These are phyloP conservation scores for Fusarium pseudoanthophilum DNA, from an alignment of 2,329 filamentous ascomycete species.

Conservation along the genomic window DNA sequence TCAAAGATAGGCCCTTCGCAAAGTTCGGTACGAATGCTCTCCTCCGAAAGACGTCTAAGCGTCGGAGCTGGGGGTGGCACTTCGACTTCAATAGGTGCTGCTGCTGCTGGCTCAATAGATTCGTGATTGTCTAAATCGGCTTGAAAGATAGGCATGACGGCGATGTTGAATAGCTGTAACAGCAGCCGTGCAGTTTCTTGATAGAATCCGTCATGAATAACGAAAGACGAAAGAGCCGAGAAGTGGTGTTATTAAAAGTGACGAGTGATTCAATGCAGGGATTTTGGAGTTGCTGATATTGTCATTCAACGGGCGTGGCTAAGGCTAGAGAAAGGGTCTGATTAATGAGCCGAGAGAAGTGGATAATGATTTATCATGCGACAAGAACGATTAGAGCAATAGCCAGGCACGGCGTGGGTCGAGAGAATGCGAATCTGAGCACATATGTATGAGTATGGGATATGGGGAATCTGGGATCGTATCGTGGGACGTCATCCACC, in stretches of 20 bases:
- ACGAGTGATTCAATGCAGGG: slow-evolving; percentile 18
- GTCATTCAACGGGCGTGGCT: not conserved
- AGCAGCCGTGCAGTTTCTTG: slow-evolving; percentile 46
- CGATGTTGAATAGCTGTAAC: slow-evolving; percentile 43
- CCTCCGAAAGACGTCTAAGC: slow-evolving; percentile 60
- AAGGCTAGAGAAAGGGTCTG: slow-evolving; percentile 6
- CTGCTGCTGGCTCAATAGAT: slow-evolving; percentile 42
- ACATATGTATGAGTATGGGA: slow-evolving; percentile 11
- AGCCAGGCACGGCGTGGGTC: slow-evolving; percentile 40
- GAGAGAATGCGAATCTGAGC: slow-evolving; percentile 22
- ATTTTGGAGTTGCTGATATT: slow-evolving; percentile 10
- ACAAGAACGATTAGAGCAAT: slow-evolving; percentile 23
- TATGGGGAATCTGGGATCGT: slow-evolving; percentile 41
- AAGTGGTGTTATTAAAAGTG: slow-evolving; percentile 1
- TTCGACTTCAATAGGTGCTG: slow-evolving; percentile 32
- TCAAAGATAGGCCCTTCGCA: slow-evolving; percentile 67
- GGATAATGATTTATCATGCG: slow-evolving; percentile 43
- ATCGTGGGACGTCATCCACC: slow-evolving; percentile 44
- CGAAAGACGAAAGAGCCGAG: not conserved
- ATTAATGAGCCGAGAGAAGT: slow-evolving; percentile 29
- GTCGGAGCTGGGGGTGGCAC: slow-evolving; percentile 20
- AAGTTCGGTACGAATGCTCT: slow-evolving; percentile 69
- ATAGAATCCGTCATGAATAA: slow-evolving; percentile 37
- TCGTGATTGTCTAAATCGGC: slow-evolving; percentile 57
- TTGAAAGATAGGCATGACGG: slow-evolving; percentile 68